Percentiles rank a stretch among this genome's conserved stretches.
phyloP scores from a whole-genome alignment of 116 monocot genomes.

The Posidonia oceanica region DNA sequence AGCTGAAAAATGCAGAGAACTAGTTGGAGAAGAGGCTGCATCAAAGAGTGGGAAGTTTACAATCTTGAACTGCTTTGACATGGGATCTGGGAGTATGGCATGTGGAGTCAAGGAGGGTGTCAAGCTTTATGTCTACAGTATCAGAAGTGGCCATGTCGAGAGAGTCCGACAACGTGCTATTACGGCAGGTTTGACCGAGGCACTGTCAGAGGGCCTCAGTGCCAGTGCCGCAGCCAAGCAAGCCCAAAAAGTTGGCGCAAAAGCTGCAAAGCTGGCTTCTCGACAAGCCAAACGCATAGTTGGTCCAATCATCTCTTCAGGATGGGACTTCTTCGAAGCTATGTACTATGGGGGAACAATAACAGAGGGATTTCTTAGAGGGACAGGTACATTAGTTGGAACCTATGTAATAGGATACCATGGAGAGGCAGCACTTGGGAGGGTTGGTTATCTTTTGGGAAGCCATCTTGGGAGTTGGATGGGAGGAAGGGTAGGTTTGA shows the following conservation, averaged over 20 bases:
- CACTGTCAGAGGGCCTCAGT: slow-evolving; percentile 39
- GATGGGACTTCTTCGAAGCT: slow-evolving; percentile 98
- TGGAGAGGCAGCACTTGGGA: slow-evolving; percentile 79
- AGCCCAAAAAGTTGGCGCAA: slow-evolving; percentile 60
- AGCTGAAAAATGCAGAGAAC: slow-evolving; percentile 89
- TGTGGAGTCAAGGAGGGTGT: slow-evolving; percentile 73
- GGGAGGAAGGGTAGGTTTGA: slow-evolving; percentile 83
- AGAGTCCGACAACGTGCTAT: slow-evolving; percentile 44
- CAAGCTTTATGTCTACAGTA: slow-evolving; percentile 77
- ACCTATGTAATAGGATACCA: slow-evolving; percentile 66
- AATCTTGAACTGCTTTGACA: slow-evolving; percentile 77
- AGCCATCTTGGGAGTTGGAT: slow-evolving; percentile 95
- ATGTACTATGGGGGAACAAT: slow-evolving; percentile 68
- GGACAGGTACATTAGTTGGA: slow-evolving; percentile 71
- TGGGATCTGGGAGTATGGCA: slow-evolving; percentile 67
- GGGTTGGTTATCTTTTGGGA: slow-evolving; percentile 61
- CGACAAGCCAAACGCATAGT: slow-evolving; percentile 72
- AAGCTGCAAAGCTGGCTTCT: slow-evolving; percentile 69
- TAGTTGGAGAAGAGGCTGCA: slow-evolving; percentile 70
- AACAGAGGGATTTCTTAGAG: slow-evolving; percentile 78
- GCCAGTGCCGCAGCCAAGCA: slow-evolving; percentile 49
- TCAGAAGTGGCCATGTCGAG: slow-evolving; percentile 63
- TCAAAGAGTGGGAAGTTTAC: slow-evolving; percentile 89
- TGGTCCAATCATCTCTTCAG: slow-evolving; percentile 79
- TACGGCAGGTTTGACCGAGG: slow-evolving; percentile 44